These are phyloP conservation scores for Delitschia confertaspora DNA, from an alignment of 495 filamentous ascomycete species.

Conservation along the genomic window DNA sequence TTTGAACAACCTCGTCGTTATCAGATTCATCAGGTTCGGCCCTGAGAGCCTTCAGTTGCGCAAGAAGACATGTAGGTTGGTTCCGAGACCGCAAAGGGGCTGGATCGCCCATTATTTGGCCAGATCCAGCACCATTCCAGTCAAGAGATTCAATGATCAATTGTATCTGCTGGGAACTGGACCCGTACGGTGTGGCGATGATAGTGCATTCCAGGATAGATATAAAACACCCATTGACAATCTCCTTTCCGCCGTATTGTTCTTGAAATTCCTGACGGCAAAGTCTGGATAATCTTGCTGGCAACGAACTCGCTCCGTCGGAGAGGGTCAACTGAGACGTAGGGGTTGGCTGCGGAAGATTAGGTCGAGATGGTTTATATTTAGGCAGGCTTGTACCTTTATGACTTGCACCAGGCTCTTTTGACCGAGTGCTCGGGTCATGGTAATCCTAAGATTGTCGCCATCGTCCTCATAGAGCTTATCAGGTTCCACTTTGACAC, in stretches of 20 bases:
- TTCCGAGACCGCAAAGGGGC: no score
- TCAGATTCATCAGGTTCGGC: no score
- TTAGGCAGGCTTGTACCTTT: not conserved
- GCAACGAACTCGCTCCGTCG: constrained; percentile 10
- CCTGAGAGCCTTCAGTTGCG: no score
- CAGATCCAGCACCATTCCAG: constrained; percentile 4
- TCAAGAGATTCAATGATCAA: constrained; percentile 13
- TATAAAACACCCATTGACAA: not conserved
- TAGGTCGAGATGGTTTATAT: not conserved
- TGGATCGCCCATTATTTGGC: no score
- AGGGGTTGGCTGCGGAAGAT: not conserved
- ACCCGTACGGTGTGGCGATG: constrained; percentile 8
- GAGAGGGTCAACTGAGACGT: not conserved
- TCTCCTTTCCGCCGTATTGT: constrained; percentile 1
- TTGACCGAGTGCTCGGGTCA: not conserved
- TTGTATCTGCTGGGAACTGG: not conserved
- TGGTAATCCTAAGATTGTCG: constrained; percentile 20
- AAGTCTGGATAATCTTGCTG: not conserved
- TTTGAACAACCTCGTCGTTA: no score
- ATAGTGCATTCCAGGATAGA: constrained; percentile 8
- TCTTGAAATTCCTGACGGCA: constrained; percentile 3
- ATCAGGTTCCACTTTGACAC: not conserved
- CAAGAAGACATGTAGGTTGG: no score
- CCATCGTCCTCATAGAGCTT: constrained; percentile 26
- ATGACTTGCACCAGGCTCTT: not conserved